A percentile compares a stretch with the other conserved stretches of the same genome.
Conservation (phyloP, 2,329 filamentous ascomycete species). For the Neocatenulostroma microsporum region DNA sequence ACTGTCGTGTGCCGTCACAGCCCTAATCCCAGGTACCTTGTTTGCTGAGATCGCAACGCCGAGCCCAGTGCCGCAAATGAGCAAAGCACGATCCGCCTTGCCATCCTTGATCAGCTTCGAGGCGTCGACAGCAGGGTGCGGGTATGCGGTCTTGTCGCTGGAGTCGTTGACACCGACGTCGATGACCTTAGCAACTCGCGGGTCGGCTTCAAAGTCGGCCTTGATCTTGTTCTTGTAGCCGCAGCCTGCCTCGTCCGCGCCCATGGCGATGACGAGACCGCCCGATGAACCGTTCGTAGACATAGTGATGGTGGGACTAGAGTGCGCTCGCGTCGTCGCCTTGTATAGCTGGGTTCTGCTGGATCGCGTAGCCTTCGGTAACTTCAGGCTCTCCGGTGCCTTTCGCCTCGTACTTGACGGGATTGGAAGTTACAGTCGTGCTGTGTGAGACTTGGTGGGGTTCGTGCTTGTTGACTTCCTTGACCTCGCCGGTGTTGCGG, state of each 20-base stretch:
- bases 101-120: constrained; percentile 56
- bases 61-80: constrained; percentile 80
- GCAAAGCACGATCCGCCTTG: constrained; percentile 65
- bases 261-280: constrained; percentile 50
- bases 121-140: constrained; percentile 67
- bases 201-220: constrained; percentile 58
- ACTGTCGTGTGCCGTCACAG: constrained; percentile 82
- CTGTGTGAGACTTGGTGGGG: constrained; percentile 27
- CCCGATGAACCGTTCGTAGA: constrained; percentile 9
- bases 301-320: constrained; percentile 15
- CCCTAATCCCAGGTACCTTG: constrained; percentile 74
- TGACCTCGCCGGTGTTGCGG: constrained; percentile 30
- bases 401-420: constrained; percentile 30
- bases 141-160: constrained; percentile 72
- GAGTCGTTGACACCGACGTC: constrained; percentile 64
- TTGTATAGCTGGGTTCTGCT: constrained; percentile 15
- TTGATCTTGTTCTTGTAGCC: constrained; percentile 74
- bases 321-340: constrained; percentile 28
- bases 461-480: constrained; percentile 29
- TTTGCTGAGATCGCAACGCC: constrained; percentile 85
- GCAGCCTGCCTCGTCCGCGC: constrained; percentile 65
- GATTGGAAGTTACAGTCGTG: constrained; percentile 31
- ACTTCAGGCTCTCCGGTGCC: constrained; percentile 17
- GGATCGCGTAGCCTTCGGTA: constrained; percentile 11
- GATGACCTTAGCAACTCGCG: constrained; percentile 58